Percentiles rank a stretch among this genome's conserved stretches.
Evolutionary conservation across 78 protist genomes (phyloP).

Genomic region (Emiliania huxleyi): DNA sequence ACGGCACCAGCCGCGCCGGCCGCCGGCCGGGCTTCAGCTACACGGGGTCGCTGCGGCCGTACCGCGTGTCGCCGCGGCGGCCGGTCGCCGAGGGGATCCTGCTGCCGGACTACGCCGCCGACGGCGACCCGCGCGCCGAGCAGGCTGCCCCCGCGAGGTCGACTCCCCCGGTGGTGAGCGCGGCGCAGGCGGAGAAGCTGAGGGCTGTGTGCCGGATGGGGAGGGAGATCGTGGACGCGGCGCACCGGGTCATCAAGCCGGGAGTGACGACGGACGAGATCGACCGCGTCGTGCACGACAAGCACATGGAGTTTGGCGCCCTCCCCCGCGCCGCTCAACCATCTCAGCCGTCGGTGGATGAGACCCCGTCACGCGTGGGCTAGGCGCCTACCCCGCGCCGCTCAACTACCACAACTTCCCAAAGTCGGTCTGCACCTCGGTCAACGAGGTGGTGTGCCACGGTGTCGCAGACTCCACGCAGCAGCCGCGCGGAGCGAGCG

Average conservation of each 20-base stretch:
- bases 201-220: constrained; percentile 32
- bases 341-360: too few relatives aligned
- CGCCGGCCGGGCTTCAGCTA: not conserved
- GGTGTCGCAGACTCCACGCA: too few relatives aligned
- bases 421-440: constrained; percentile 84
- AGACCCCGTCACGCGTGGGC: too few relatives aligned
- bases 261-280: constrained; percentile 91
- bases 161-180: not conserved
- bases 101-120: constrained; percentile 42
- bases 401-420: constrained; percentile 88
- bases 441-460: constrained; percentile 93
- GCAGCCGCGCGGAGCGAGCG: too few relatives aligned
- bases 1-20: not conserved
- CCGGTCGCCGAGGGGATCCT: constrained; percentile 40
- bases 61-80: not conserved
- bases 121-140: not conserved
- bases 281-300: constrained; percentile 76
- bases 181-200: not conserved
- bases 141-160: not conserved
- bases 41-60: not conserved
- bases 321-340: constrained; percentile 94
- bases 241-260: constrained; percentile 46
- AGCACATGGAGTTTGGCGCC: not conserved
- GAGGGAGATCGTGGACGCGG: constrained; percentile 86
- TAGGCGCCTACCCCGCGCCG: constrained; percentile 90